Base-by-base conservation (phyloP, 768 basidiomycete species). In the Pisolithus orientalis region DNA sequence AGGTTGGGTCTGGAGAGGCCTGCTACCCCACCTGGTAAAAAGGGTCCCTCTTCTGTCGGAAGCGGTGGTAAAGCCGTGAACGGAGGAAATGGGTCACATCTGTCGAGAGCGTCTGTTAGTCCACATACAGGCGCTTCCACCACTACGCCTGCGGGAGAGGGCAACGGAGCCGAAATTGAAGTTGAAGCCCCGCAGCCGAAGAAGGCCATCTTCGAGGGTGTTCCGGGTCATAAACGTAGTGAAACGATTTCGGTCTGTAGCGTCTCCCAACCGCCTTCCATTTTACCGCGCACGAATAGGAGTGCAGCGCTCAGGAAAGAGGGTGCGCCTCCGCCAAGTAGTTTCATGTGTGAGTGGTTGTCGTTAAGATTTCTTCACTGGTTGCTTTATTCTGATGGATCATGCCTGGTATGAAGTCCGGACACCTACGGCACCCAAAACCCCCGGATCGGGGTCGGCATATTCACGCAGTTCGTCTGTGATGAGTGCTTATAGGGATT, bases 201-300 rank as follows among this genome's bases (percentile, higher is more conserved):
- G 13, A 77, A 75, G 65, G 65, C 66, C 31, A 80, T 76, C 0
- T 93, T 91, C 59, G 85, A 86, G 0, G 88, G 88, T 32, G 84
- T 92, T 3, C 90, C 90, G 5, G 90, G 90, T 0, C 90, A 93
- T 61, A 92, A 92, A 68, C 75, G 90, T 50, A 72, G 85, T 27
- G 87, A 89, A 62, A 80, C 79, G 13, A 83, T 93, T 55, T 66
- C 80, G 6, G 90, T 93, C 8, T 77, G 84, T 16, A 80, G 77
- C 55, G 73, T 71, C 9, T 64, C 62, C 52, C 52, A 51, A 47
- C 57, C 72, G 9, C 79, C 79, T 8, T 62, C 64, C 1, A 70
- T 78, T n/a, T 54, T 62, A 5, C 79, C 80, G 6, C 65, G 75
- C 16, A 61, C 67, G 32, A 80, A 79, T 56, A 68, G 57, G 57